Percentiles rank a stretch among this genome's conserved stretches.
These are phyloP conservation scores for Dactylellina drechsleri DNA, from an alignment of 2,329 filamentous ascomycete genomes.

Conservation along the genomic window DNA sequence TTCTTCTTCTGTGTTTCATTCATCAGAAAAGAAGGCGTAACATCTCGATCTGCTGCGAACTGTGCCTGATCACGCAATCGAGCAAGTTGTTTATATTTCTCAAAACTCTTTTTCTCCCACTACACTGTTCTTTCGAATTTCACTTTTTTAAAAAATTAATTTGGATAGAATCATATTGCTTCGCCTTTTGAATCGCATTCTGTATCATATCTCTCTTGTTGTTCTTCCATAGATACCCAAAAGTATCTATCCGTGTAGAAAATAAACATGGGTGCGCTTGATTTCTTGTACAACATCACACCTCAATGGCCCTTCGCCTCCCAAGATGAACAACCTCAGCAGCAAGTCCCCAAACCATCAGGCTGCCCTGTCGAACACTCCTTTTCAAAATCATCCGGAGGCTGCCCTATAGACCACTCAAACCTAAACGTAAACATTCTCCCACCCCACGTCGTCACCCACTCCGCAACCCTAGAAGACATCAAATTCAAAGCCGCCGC, in stretches of 20 bases:
- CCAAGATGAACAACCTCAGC: not conserved
- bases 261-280: conserved; percentile 37
- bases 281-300: conserved; percentile 33
- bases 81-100: conserved; percentile 20
- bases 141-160: not conserved
- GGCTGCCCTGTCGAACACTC: conserved; percentile 19
- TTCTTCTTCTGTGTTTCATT: not conserved
- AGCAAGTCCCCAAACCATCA: conserved; percentile 7
- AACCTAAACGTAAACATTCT: conserved; percentile 7
- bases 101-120: conserved; percentile 17
- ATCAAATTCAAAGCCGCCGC: conserved; percentile 36
- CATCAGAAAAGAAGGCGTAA: not conserved
- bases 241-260: not conserved
- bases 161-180: not conserved
- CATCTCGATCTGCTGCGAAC: conserved; percentile 10
- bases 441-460: conserved; percentile 32
- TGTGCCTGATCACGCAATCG: conserved; percentile 44
- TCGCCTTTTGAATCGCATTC: not conserved
- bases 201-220: not conserved
- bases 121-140: not conserved
- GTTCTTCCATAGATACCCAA: too few species aligned
- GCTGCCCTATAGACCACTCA: conserved; percentile 13
- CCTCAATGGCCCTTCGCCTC: conserved; percentile 40
- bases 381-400: conserved; percentile 8
- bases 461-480: conserved; percentile 10